phyloP scores from a whole-genome alignment of 176 grass and related monocot species.

The Triticum timopheevii region DNA sequence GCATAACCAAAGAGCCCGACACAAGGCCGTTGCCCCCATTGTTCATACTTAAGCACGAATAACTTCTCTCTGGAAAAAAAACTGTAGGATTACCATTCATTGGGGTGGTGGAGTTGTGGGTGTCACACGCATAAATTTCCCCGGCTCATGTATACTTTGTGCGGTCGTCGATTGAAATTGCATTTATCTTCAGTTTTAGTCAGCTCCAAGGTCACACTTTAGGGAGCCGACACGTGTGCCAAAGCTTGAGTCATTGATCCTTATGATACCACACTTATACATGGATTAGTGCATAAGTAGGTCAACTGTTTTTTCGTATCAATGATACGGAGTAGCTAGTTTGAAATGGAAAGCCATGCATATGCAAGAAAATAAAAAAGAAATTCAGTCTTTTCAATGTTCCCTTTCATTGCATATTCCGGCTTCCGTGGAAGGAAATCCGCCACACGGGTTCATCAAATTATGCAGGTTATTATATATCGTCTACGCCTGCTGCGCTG shows the following conservation, averaged over 20 bases:
- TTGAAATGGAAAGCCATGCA: background rate
- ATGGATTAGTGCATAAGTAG: background rate
- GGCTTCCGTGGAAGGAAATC: slow-evolving; percentile 5
- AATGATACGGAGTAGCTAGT: background rate
- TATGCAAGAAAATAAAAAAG: background rate
- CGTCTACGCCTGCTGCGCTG: too few species aligned
- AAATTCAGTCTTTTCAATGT: background rate
- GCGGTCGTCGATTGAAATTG: background rate
- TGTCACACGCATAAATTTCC: background rate
- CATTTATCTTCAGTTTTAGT: background rate
- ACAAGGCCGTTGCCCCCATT: too few species aligned
- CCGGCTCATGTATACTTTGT: too few species aligned
- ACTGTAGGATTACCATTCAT: too few species aligned
- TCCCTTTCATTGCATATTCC: background rate
- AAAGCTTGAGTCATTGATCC: too few species aligned
- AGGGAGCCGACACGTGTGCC: background rate
- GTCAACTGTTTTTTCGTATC: background rate
- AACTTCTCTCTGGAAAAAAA: too few species aligned
- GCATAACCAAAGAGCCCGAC: too few species aligned
- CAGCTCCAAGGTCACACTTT: background rate
- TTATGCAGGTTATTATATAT: background rate
- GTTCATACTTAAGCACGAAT: too few species aligned
- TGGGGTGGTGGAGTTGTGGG: background rate
- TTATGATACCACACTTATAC: background rate
- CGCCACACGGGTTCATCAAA: background rate